phyloP scores from a whole-genome alignment of 2,329 filamentous ascomycete species.

The Ceratocystis papillata region DNA sequence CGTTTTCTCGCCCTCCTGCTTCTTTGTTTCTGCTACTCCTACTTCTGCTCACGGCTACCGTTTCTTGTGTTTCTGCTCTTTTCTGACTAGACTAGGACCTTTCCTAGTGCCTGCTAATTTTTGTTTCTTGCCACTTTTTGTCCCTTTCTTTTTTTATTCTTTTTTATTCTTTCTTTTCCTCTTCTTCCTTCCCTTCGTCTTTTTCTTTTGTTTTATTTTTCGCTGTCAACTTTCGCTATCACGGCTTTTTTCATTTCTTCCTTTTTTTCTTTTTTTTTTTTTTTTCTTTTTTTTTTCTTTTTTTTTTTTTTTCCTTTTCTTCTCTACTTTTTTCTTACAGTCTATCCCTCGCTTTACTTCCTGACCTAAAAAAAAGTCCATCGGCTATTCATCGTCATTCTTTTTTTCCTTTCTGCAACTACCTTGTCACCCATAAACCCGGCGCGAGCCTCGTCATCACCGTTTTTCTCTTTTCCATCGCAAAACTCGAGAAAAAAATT shows the following conservation, averaged over 20 bases:
- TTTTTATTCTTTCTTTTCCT: conserved; percentile 2
- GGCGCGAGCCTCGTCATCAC: conserved; percentile 23
- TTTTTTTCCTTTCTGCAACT: conserved; percentile 13
- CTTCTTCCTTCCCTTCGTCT: neutral
- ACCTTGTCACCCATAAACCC: conserved; percentile 8
- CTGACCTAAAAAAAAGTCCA: neutral
- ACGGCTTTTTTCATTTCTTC: conserved; percentile 9
- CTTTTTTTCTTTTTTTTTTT: conserved; percentile 11
- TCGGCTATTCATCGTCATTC: conserved; percentile 11
- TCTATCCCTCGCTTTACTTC: conserved; percentile 9
- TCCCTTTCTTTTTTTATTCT: conserved; percentile 14
- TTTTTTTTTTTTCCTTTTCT: conserved; percentile 10
- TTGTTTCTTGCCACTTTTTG: conserved; percentile 15
- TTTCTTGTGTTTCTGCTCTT: neutral
- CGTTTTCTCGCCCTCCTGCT: neutral
- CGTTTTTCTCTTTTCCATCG: conserved; percentile 1
- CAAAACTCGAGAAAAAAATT: neutral
- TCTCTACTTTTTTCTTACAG: neutral
- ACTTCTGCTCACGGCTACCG: neutral
- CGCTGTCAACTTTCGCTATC: conserved; percentile 15
- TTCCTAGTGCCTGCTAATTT: neutral
- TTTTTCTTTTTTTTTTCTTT: neutral
- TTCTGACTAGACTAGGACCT: neutral
- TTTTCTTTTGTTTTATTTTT: conserved; percentile 13
- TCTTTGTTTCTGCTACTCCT: conserved; percentile 4